Evolutionary conservation across 208 protist genomes (phyloP).

Genomic region (Giardia muris): DNA sequence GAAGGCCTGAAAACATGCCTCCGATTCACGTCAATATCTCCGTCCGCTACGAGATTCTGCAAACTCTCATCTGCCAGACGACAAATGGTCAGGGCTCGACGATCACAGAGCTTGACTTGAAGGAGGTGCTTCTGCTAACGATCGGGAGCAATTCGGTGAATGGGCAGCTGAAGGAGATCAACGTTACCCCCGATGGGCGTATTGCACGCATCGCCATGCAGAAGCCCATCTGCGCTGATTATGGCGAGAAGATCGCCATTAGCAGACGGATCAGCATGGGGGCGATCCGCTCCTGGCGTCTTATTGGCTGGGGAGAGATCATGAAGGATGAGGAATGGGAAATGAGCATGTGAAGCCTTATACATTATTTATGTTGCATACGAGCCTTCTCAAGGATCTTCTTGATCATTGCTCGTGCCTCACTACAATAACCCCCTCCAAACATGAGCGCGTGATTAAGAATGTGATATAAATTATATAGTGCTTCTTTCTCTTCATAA

Average conservation of each 20-base stretch:
- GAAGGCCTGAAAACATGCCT: slow-evolving; percentile 63
- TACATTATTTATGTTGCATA: background rate
- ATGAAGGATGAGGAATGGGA: background rate
- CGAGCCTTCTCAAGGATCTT: background rate
- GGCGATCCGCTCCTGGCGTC: background rate
- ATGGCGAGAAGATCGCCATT: background rate
- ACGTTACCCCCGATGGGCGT: background rate
- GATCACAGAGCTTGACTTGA: background rate
- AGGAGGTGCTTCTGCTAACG: background rate
- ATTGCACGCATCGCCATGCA: background rate
- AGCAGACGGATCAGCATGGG: background rate
- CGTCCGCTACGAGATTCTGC: slow-evolving; percentile 84
- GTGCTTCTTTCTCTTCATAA: background rate
- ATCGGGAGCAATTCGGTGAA: background rate
- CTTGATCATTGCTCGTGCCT: background rate
- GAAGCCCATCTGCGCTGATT: background rate
- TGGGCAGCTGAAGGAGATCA: background rate
- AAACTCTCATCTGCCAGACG: background rate
- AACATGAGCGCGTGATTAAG: background rate
- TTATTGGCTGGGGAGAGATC: background rate
- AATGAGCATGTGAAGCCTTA: too few species aligned
- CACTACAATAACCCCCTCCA: background rate
- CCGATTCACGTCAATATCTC: slow-evolving; percentile 86
- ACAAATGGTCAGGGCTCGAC: background rate
- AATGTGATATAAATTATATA: background rate